Conservation (phyloP, 2,329 filamentous ascomycete genomes). For the Cladophialophora carrionii region DNA sequence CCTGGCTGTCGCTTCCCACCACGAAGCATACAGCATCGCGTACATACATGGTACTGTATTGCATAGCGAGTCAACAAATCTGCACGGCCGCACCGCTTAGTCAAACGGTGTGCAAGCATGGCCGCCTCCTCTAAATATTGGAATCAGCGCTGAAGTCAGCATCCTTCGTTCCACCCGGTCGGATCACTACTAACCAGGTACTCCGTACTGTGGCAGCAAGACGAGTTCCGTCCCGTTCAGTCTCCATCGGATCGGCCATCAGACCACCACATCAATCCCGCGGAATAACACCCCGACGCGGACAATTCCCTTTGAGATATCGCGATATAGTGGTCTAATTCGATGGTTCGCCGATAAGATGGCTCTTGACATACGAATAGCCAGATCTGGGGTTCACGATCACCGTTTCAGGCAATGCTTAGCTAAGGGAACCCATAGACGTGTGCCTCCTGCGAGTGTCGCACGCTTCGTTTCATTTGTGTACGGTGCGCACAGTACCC, state of each 20-base stretch:
- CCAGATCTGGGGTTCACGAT: conserved; percentile 2
- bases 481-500: too few species aligned
- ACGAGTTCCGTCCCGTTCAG: neutral
- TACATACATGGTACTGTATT: neutral
- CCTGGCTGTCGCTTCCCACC: neutral
- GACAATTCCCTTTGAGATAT: neutral
- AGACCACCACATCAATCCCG: neutral
- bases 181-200: too few species aligned
- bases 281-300: neutral
- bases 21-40: neutral
- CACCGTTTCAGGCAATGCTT: neutral
- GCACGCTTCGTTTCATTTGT: too few species aligned
- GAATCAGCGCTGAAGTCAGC: neutral
- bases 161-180: neutral
- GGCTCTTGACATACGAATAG: neutral
- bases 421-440: neutral
- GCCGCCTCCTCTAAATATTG: neutral
- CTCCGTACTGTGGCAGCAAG: neutral
- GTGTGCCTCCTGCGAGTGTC: too few species aligned
- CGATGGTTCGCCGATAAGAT: neutral
- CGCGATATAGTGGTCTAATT: neutral
- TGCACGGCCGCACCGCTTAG: neutral
- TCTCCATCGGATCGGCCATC: neutral
- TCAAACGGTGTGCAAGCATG: neutral
- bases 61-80: neutral